Percentiles rank a stretch among this genome's conserved stretches.
Evolutionary conservation across 2,329 filamentous ascomycete species (phyloP).

Genomic region (Claviceps digitariae): DNA sequence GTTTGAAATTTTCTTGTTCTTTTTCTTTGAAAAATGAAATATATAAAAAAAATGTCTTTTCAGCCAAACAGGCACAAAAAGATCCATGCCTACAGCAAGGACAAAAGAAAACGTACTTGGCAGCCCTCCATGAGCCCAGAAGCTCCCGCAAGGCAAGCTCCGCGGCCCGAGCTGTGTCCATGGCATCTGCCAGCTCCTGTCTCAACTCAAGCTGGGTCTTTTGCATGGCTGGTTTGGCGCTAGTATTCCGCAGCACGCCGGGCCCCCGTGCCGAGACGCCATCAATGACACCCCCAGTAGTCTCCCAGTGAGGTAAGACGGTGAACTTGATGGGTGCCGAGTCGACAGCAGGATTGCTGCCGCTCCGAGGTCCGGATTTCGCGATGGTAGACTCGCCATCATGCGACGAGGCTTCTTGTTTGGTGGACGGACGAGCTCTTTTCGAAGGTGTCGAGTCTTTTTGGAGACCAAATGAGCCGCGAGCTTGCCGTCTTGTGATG

Average conservation of each 20-base stretch:
- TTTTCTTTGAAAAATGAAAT: neutral
- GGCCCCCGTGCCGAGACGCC: slow-evolving; percentile 40
- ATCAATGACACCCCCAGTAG: slow-evolving; percentile 66
- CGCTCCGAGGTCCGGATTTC: slow-evolving; percentile 27
- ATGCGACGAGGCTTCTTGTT: slow-evolving; percentile 25
- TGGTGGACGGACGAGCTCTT: slow-evolving; percentile 31
- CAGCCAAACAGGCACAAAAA: neutral
- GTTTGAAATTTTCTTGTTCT: too few relatives aligned
- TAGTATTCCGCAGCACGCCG: slow-evolving; percentile 28
- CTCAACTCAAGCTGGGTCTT: slow-evolving; percentile 52
- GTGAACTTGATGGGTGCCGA: slow-evolving; percentile 40
- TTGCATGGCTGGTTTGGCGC: slow-evolving; percentile 34
- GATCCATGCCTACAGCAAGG: neutral
- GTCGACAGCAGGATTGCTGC: slow-evolving; percentile 28
- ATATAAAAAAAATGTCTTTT: neutral
- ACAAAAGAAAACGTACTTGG: slow-evolving; percentile 49
- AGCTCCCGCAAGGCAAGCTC: slow-evolving; percentile 78
- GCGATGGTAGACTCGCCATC: slow-evolving; percentile 25
- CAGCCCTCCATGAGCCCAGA: slow-evolving; percentile 66
- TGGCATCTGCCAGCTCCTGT: slow-evolving; percentile 51
- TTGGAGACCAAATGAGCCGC: slow-evolving; percentile 46
- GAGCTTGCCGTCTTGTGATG: slow-evolving; percentile 76
- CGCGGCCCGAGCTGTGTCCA: slow-evolving; percentile 69
- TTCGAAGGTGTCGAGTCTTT: slow-evolving; percentile 44
- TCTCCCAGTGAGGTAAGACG: slow-evolving; percentile 55